Evolutionary conservation across 345 rosid species (phyloP), one percentile per base, ranked within the genome.

Genomic region (Eucalyptus shirleyi): DNA sequence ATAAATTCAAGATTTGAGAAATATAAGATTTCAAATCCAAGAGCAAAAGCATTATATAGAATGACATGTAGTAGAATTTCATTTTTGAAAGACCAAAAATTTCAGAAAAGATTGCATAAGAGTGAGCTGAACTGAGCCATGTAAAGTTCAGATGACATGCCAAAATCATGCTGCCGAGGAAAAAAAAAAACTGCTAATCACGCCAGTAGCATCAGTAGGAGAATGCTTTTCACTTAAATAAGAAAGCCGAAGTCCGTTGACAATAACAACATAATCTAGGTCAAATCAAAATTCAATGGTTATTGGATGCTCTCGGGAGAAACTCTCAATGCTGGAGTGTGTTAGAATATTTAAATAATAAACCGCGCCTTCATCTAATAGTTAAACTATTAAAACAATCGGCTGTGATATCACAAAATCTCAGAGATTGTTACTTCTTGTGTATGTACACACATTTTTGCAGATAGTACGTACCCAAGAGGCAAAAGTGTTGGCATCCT

Each of bases 401-500:
- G 5, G 5, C 11, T 21, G 11, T 21, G 5, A 53, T 21, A 53
- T 53, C 59, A 21, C 59, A 53, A 53, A 19, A 53, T 53, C 59
- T 53, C 11, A 53, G 26, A 53, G 59, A 53, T 53, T 53, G 59
- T 44, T 21, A 21, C 28, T 77, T 77, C 47, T 37, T 37, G 45
- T 77, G 83, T 28, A 77, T 19, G 16, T 37, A 37, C 45, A 6
- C 83, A 37, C 40, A 72, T 40, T 21, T 37, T 21, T 77, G 16
- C 83, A 77, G 9, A 77, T 42, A 10, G 24, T 77, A 37, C 67
- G 18, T 89, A 93, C 95, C 95, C 94, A 94, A 13, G 91, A 91
- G 90, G 96, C 95, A 90, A 94, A 93, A 56, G 94, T 93, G n/a
- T 89, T 89, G 28, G 94, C 96, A 89, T 94, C 96, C 80, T 92